Evolutionary conservation across 441 rosid genomes (phyloP), one percentile per base, ranked within the genome.

Genomic region (Croton setiger): DNA sequence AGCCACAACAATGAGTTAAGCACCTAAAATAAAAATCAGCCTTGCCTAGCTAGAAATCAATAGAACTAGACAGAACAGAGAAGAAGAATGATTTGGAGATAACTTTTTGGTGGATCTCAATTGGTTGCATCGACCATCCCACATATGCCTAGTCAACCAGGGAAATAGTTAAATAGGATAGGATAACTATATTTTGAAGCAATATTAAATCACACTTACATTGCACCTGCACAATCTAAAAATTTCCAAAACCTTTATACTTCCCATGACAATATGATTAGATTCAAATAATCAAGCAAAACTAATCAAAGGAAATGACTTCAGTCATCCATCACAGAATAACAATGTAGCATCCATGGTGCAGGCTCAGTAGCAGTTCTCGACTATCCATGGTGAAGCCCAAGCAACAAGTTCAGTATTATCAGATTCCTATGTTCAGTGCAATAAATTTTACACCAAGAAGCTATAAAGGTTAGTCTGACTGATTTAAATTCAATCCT

Each of bases 41-140:
- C 7, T 4, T 2, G 10, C 72, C 52, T 11, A 52, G 41, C 67
- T 41, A 39, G 58, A 69, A 61, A 61, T 59, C 13, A 36, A 68
- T 58, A 20, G 21, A 58, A 13, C 44, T 7, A 43, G 43, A 67
- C 4, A 7, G 52, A 66, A 39, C 10, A 54, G 39, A 8, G 43
- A 15, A 17, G 15, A 60, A 20, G 51, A 20, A 14, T 35, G 2
- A 7, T 20, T 6, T 13, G 14, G 43, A 1, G n/a, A 21, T 0
- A n/a, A 21, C 23, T 13, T 49, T 4, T 61, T 60, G 1, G 43
- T 60, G 44, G 14, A 31, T n/a, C 27, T 41, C 39, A 61, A 61
- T 60, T 43, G 41, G 45, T 37, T 43, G 31, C 41, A 49, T 15
- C 35, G 60, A 37, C 14, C 49, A 36, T 14, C 27, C 7, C 17